Conservation (phyloP, 495 filamentous ascomycete genomes). For the Xylaria curta region DNA sequence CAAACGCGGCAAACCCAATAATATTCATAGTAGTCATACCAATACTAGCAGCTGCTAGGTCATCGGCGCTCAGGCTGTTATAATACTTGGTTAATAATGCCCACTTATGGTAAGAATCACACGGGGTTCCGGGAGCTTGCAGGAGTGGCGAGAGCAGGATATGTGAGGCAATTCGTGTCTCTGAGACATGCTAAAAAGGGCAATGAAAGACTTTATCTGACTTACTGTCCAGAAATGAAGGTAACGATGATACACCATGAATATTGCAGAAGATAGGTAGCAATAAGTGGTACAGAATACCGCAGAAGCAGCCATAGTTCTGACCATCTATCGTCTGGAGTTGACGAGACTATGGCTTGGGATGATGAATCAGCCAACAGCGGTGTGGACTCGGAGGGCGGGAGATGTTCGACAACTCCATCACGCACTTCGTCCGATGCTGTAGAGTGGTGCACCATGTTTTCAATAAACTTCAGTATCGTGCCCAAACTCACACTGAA, state of each 20-base stretch:
- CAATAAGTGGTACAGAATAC: conserved; percentile 69
- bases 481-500: neutral
- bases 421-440: neutral
- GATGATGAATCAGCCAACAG: conserved; percentile 18
- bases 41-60: conserved; percentile 62
- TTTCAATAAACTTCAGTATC: neutral
- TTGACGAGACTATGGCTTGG: neutral
- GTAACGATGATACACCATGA: conserved; percentile 73
- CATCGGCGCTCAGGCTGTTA: conserved; percentile 59
- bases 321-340: conserved; percentile 25
- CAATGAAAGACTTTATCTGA: too few relatives aligned
- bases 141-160: too few relatives aligned
- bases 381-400: conserved; percentile 23
- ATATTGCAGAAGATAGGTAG: conserved; percentile 78
- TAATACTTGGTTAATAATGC: too few relatives aligned
- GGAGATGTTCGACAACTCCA: conserved; percentile 14
- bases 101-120: too few relatives aligned
- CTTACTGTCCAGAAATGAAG: conserved; percentile 66
- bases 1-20: conserved; percentile 73
- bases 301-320: conserved; percentile 48
- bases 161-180: too few relatives aligned
- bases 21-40: conserved; percentile 59
- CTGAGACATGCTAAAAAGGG: too few relatives aligned
- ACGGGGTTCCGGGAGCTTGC: too few relatives aligned
- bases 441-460: neutral